phyloP scores from a whole-genome alignment of 2,329 filamentous ascomycete genomes.

The Triangularia verruculosa region DNA sequence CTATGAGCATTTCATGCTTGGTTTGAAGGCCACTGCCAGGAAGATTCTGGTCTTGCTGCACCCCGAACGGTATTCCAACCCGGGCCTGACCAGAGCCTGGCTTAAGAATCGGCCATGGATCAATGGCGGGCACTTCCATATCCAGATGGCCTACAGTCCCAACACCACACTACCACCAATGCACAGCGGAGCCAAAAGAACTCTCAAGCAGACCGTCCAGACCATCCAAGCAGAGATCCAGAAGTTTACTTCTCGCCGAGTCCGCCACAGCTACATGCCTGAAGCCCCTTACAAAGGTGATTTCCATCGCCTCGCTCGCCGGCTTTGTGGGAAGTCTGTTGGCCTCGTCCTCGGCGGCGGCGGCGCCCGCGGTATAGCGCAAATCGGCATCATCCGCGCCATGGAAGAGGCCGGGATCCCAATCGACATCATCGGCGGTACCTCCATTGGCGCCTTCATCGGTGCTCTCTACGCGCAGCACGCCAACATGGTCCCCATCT shows the following conservation, averaged over 20 bases:
- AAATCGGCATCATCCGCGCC: constrained; percentile 90
- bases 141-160: constrained; percentile 87
- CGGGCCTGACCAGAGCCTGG: constrained; percentile 86
- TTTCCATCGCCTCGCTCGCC: constrained; percentile 86
- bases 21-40: constrained; percentile 93
- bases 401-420: constrained; percentile 96
- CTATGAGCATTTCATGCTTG: constrained; percentile 92
- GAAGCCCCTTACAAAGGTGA: constrained; percentile 95
- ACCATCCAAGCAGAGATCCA: constrained; percentile 95
- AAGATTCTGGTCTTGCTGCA: constrained; percentile 92
- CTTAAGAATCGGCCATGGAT: constrained; percentile 93
- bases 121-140: constrained; percentile 94
- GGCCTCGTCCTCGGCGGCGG: constrained; percentile 92
- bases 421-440: constrained; percentile 92
- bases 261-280: constrained; percentile 86
- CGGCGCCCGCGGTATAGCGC: constrained; percentile 85
- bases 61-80: constrained; percentile 78
- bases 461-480: constrained; percentile 94
- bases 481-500: constrained; percentile 95
- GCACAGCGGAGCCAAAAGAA: constrained; percentile 67
- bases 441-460: constrained; percentile 93
- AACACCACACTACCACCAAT: constrained; percentile 67
- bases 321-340: constrained; percentile 90
- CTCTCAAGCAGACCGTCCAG: constrained; percentile 88
- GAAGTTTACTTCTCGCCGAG: constrained; percentile 91